Evolutionary conservation across 495 filamentous ascomycete species (phyloP), one percentile per base, ranked within the genome.

Genomic region (Massariosphaeria phaeospora): DNA sequence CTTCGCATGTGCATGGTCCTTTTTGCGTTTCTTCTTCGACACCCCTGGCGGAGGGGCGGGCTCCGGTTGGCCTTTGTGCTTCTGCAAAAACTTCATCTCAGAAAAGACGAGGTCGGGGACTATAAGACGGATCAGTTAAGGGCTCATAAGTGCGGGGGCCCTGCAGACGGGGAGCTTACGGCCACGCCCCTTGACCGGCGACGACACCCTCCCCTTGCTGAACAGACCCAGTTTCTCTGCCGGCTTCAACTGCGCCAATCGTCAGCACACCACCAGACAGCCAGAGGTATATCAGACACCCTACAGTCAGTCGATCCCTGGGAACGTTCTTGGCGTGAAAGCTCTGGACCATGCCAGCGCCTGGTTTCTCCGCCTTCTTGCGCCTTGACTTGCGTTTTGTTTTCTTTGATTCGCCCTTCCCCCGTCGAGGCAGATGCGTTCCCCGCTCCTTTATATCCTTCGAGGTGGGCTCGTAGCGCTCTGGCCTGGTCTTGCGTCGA

Each of bases 41-140:
- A 30, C 24, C 29, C 56, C 62, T 27, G 48, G 7, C 17, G 34
- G 27, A 17, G 39, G 17, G 27, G 54, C 48, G 29, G 66, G 52
- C 42, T 67, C 59, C 30, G 58, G 61, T 33, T 64, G 46, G 47
- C 62, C 61, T 57, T 60, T 65, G 9, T 65, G 66, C 48, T 69
- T 65, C 31, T 70, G 65, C 10, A 86, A 74, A 59, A 88, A 87
- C 13, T 73, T 72, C 73, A 84, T 81, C 58, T 86, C 80, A 1
- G 79, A 84, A 66, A 88, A 90, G 1, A 78, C 72, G 36, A 85
- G 73, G 61, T 86, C 79, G 26, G 80, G 75, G 36, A 85, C 82
- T 85, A 60, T 67, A 40, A 10, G 24, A 44, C 27, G 40, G 7
- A 15, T 57, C 46, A 50, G 46, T 53, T 27, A 53, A 48, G 51